phyloP scores from a whole-genome alignment of 441 rosid genomes.

The Syzygium malaccense region DNA sequence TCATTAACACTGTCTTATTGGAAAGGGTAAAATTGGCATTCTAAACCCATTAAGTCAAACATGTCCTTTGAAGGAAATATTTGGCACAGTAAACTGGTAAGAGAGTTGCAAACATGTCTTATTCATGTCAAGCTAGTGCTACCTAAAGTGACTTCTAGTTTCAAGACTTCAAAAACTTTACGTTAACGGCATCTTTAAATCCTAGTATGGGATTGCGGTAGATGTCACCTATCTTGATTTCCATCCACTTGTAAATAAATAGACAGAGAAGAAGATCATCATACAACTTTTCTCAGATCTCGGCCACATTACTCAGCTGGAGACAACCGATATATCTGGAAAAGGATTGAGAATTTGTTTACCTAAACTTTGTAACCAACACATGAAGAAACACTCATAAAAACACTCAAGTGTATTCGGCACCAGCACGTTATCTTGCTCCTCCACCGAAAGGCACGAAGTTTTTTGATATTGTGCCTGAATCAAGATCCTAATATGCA shows the following conservation, averaged over 20 bases:
- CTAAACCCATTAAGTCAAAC: no score
- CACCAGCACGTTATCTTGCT: conserved; percentile 18
- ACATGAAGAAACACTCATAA: conserved; percentile 24
- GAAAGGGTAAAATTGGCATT: no score
- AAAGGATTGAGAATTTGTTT: not conserved
- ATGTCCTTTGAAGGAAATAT: no score
- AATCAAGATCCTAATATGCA: not conserved
- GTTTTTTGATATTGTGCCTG: not conserved
- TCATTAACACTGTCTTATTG: no score
- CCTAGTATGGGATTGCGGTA: conserved; percentile 6
- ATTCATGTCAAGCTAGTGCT: not conserved
- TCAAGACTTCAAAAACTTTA: not conserved
- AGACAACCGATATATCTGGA: not conserved
- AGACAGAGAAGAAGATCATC: not conserved
- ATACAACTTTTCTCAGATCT: not conserved
- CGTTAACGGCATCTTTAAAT: conserved; percentile 6
- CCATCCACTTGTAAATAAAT: conserved; percentile 6
- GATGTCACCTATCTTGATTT: conserved; percentile 15
- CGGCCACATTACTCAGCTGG: not conserved
- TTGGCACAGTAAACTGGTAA: not conserved
- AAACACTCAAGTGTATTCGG: conserved; percentile 13
- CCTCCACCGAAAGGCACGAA: conserved; percentile 29
- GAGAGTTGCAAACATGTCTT: not conserved
- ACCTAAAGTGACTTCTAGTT: not conserved
- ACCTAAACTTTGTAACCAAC: conserved; percentile 24